Evolutionary conservation across 2,329 filamentous ascomycete species (phyloP), one percentile per base, ranked within the genome.

Genomic region (Ilyonectria destructans): DNA sequence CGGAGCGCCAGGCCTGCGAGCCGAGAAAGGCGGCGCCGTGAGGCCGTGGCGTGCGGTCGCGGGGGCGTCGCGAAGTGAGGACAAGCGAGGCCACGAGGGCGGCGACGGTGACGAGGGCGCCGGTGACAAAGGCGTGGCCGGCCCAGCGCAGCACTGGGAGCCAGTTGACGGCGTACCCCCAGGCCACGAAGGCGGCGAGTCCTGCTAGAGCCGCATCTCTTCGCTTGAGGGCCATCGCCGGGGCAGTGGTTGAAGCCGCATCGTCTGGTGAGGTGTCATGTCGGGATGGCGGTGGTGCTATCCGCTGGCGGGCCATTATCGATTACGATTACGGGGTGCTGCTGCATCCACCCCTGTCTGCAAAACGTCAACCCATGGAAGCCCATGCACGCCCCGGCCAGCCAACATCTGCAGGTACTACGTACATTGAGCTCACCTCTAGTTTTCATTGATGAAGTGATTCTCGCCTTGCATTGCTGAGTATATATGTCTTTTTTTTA

Each of bases 141-240:
- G 93, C 87, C 88, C 93, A 97, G 80, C 94, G 94, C 73, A 98
- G 85, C 67, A 90, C 84, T 33, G 96, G 95, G 76, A 95, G 86
- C 91, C 93, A 97, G 84, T 93, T 91, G 74, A 94, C 91, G 68
- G 92, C 88, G 80, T 95, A 92, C 70, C 93, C 93, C 96, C 96
- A 98, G 79, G 94, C 92, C 80, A 98, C 85, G 82, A 97, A 94
- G 80, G 86, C 88, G 81, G 87, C 90, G 80, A 92, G 81, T 80
- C 87, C 88, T 80, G 90, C 90, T 82, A 93, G 81, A 80, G 90
- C 86, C 81, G 91, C 87, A 88, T 95, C 88, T 87, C 89, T 90
- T 84, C 90, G 89, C 86, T 90, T 89, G 84, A 94, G 86, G 87
- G 89, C 91, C 92, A 93, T 90, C 82, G 78, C 78, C 80, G 75